Conservation (phyloP, 2,329 filamentous ascomycete species). For the Nannizzia gypsea region DNA sequence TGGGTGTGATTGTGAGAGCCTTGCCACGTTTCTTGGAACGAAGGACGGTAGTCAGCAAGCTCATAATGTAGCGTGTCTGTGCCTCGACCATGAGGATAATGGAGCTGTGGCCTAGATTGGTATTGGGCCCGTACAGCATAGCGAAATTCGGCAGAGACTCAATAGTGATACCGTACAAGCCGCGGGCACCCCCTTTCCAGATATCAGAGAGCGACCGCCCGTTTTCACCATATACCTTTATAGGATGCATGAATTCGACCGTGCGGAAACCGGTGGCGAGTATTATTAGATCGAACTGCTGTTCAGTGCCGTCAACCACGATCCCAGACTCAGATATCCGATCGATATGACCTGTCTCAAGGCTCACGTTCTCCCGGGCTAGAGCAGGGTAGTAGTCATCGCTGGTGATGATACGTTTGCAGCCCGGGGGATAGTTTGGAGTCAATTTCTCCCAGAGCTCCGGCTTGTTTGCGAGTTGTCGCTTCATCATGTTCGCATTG, state of each 20-base stretch:
- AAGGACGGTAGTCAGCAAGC: slow-evolving; percentile 39
- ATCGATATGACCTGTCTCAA: slow-evolving; percentile 42
- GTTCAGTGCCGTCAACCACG: slow-evolving; percentile 32
- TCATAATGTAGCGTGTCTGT: slow-evolving; percentile 44
- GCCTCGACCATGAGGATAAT: slow-evolving; percentile 54
- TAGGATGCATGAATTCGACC: slow-evolving; percentile 48
- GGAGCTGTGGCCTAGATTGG: slow-evolving; percentile 44
- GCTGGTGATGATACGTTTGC: slow-evolving; percentile 43
- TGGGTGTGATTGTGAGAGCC: slow-evolving; percentile 38
- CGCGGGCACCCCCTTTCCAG: slow-evolving; percentile 43
- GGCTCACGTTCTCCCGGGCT: slow-evolving; percentile 34
- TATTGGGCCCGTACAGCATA: slow-evolving; percentile 49
- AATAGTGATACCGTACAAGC: slow-evolving; percentile 42
- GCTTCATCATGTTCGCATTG: slow-evolving; percentile 32
- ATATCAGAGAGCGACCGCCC: slow-evolving; percentile 37
- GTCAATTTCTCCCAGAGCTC: slow-evolving; percentile 44
- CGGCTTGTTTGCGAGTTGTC: slow-evolving; percentile 37
- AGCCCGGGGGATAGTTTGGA: slow-evolving; percentile 44
- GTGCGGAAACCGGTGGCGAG: slow-evolving; percentile 50
- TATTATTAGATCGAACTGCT: slow-evolving; percentile 45
- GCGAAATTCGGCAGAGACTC: slow-evolving; percentile 45
- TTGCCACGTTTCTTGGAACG: slow-evolving; percentile 27
- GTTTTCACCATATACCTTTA: slow-evolving; percentile 39
- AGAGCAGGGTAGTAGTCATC: slow-evolving; percentile 48
- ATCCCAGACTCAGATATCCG: slow-evolving; percentile 39